Conservation (phyloP, 106 monocot genomes). For the Vanilla planifolia region DNA sequence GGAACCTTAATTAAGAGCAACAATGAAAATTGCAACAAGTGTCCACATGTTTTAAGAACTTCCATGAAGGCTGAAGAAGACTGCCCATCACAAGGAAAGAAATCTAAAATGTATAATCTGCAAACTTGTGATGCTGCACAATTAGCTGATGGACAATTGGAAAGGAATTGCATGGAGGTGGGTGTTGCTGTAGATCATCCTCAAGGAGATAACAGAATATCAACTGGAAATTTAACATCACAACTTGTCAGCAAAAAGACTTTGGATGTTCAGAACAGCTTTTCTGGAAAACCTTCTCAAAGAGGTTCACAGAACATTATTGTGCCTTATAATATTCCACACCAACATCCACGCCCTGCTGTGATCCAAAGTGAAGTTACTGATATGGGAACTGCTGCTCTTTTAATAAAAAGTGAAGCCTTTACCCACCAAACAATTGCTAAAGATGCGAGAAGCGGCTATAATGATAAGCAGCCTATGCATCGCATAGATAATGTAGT, state of each 20-base stretch:
- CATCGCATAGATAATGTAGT: background rate
- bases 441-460: background rate
- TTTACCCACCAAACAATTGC: background rate
- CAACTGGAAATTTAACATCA: conserved; percentile 9
- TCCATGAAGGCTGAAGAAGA: background rate
- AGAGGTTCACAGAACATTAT: background rate
- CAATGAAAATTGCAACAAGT: conserved; percentile 1
- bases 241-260: conserved; percentile 4
- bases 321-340: background rate
- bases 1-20: background rate
- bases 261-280: background rate
- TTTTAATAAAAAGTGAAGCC: background rate
- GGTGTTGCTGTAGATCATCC: background rate
- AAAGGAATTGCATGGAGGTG: background rate
- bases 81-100: conserved; percentile 3
- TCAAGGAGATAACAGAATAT: background rate
- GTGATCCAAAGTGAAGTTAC: background rate
- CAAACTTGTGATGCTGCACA: background rate
- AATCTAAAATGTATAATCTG: background rate
- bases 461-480: background rate
- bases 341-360: background rate
- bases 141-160: background rate
- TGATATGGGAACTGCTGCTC: background rate
- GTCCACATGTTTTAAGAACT: background rate
- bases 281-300: background rate